A percentile compares a stretch with the other conserved stretches of the same genome.
phyloP scores from a whole-genome alignment of 305 asterid species.

The Ruellia speciosa region DNA sequence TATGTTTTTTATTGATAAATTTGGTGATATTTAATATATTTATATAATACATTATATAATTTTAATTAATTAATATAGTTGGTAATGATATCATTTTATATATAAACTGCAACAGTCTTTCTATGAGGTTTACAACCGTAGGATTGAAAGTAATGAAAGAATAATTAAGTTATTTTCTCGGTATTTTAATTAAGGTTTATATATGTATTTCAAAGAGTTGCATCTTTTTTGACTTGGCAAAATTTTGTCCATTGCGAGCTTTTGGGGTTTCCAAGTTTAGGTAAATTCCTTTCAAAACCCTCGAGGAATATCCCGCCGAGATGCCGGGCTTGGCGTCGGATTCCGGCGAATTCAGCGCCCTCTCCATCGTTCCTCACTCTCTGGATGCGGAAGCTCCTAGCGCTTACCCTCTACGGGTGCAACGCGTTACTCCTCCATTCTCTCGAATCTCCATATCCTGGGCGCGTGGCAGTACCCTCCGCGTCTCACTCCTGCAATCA shows the following conservation, averaged over 20 bases:
- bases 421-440: conserved; percentile 43
- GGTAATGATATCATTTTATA: no score
- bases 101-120: no score
- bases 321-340: conserved; percentile 38
- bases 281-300: conserved; percentile 36
- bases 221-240: no score
- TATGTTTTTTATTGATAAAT: no score
- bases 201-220: no score
- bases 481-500: conserved; percentile 53
- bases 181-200: no score
- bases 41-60: no score
- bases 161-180: no score
- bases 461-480: conserved; percentile 91
- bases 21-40: no score
- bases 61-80: no score
- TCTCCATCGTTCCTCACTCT: conserved; percentile 40
- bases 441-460: conserved; percentile 66
- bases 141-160: no score
- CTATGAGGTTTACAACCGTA: no score
- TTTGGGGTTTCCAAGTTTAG: neutral
- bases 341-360: conserved; percentile 37
- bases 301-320: conserved; percentile 30
- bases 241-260: neutral
- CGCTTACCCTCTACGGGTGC: conserved; percentile 44
- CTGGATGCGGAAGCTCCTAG: conserved; percentile 29